These are phyloP conservation scores for Phytopythium vexans DNA, from an alignment of 352 stramenopile genomes.

Conservation along the genomic window DNA sequence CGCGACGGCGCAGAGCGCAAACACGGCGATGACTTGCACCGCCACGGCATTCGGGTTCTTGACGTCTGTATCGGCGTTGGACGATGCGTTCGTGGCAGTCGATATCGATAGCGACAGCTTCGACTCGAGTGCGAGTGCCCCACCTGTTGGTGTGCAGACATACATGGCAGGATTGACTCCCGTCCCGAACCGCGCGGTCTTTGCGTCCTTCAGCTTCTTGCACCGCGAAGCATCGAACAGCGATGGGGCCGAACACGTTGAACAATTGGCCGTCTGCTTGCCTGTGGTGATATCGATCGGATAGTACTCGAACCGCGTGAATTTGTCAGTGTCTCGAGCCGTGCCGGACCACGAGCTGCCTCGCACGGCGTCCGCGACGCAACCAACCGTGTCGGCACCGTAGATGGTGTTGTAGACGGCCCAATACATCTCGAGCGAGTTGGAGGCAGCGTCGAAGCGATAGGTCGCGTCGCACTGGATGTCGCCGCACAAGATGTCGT, in stretches of 20 bases:
- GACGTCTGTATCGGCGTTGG: background rate
- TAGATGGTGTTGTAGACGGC: constrained; percentile 8
- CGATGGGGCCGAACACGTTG: constrained; percentile 2
- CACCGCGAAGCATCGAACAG: constrained; percentile 3
- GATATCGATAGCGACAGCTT: constrained; percentile 2
- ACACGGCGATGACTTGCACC: constrained; percentile 9
- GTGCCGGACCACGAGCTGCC: constrained; percentile 17
- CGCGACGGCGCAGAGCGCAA: constrained; percentile 2
- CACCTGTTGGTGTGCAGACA: constrained; percentile 4
- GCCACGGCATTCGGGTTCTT: constrained; percentile 45
- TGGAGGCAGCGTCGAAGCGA: constrained; percentile 8
- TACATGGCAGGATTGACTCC: constrained; percentile 4
- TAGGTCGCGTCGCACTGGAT: constrained; percentile 11
- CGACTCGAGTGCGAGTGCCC: constrained; percentile 3
- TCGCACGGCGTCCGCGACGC: constrained; percentile 4
- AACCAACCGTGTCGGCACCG: constrained; percentile 3
- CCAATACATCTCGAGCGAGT: constrained; percentile 5
- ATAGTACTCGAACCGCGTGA: constrained; percentile 77
- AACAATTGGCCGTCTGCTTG: constrained; percentile 3
- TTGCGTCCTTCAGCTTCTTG: constrained; percentile 2
- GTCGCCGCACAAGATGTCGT: constrained; percentile 5
- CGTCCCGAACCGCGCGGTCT: constrained; percentile 3
- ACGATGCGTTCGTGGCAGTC: background rate
- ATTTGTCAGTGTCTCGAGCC: constrained; percentile 69
- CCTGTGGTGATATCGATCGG: constrained; percentile 28